Base-by-base conservation (phyloP, 2,329 filamentous ascomycete species). In the Fusarium concolor region DNA sequence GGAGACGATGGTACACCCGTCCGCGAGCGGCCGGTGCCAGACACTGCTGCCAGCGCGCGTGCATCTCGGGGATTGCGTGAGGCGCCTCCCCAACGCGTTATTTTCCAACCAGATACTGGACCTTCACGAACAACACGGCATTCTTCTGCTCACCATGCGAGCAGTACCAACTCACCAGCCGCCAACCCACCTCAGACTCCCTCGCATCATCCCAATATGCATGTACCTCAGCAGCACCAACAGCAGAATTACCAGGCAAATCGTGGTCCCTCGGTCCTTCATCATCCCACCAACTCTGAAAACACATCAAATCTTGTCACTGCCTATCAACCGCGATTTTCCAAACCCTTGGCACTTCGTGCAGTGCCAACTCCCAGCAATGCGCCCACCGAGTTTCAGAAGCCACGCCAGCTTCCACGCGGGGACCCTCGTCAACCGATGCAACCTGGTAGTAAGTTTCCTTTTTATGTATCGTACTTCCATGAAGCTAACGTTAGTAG, bases 71-170 rank as follows among this genome's bases (percentile, higher is more conserved):
- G 89, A 37, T 82, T 94, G 50, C 86, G 93, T 68, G 92, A 96
- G 77, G 92, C 92, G n/a, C 93, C 93, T 28, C 90, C 93, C 1
- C 93, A 94, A 75, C 86, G 93, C 66, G 89, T 94, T 52, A 89
- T 96, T 51, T 96, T 95, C 78, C 92, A 96, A 76, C 93, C 93
- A 29, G 93, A 96, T 72, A 89, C 89, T 3, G 87, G 86, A 11
- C 83, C 90, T 5, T 82, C 86, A 15, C 86, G 92, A 65, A 86
- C 89, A 71, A 87, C 86, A 10, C 86, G 91, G 54, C 87, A 91
- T 68, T 76, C 83, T 58, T 76, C 83, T 28, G 80, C 79, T 31
- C 83, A 86, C 20, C 79, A 85, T 56, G 58, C 73, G 15, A 68
- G 62, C 47, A 72, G 71, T 31, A 56, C 73, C 39, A 73, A 75